A percentile compares a stretch with the other conserved stretches of the same genome.
phyloP scores from a whole-genome alignment of 2,329 filamentous ascomycete genomes.

The Arthrocladium fulminans region DNA sequence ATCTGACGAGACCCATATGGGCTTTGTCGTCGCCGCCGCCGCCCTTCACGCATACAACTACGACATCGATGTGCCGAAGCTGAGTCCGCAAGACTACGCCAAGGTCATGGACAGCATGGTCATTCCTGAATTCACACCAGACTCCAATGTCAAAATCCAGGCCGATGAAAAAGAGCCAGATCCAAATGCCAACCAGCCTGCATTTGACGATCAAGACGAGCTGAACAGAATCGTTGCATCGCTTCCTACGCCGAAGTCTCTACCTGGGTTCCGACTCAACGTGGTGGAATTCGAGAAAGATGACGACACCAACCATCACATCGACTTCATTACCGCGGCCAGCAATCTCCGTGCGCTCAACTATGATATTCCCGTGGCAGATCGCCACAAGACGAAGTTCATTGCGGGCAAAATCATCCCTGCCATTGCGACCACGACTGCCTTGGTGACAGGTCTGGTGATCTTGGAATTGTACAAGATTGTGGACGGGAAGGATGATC shows the following conservation, averaged over 20 bases:
- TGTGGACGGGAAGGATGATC: conserved; percentile 87
- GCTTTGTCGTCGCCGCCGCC: conserved; percentile 77
- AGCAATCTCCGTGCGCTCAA: conserved; percentile 96
- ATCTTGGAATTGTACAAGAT: conserved; percentile 93
- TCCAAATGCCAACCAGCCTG: conserved; percentile 58
- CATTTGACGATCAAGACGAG: conserved; percentile 58
- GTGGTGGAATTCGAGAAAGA: conserved; percentile 99
- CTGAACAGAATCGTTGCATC: conserved; percentile 61
- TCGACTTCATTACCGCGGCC: conserved; percentile 96
- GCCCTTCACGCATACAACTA: conserved; percentile 98
- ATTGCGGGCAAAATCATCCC: conserved; percentile 99
- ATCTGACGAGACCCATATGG: conserved; percentile 75
- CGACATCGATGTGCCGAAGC: conserved; percentile 76
- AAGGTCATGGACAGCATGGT: conserved; percentile 86
- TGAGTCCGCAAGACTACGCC: conserved; percentile 61
- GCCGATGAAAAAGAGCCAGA: conserved; percentile 92
- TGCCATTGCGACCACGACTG: conserved; percentile 94
- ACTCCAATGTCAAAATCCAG: conserved; percentile 89
- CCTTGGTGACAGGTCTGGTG: conserved; percentile 87
- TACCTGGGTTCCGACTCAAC: conserved; percentile 80
- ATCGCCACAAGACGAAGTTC: conserved; percentile 97
- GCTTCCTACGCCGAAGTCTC: conserved; percentile 67
- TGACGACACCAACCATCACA: conserved; percentile 94
- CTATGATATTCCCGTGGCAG: conserved; percentile 89
- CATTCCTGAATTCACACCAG: conserved; percentile 86